Evolutionary conservation across 2,329 filamentous ascomycete genomes (phyloP), one percentile per base, ranked within the genome.

Genomic region (Pseudogymnoascus sp.): DNA sequence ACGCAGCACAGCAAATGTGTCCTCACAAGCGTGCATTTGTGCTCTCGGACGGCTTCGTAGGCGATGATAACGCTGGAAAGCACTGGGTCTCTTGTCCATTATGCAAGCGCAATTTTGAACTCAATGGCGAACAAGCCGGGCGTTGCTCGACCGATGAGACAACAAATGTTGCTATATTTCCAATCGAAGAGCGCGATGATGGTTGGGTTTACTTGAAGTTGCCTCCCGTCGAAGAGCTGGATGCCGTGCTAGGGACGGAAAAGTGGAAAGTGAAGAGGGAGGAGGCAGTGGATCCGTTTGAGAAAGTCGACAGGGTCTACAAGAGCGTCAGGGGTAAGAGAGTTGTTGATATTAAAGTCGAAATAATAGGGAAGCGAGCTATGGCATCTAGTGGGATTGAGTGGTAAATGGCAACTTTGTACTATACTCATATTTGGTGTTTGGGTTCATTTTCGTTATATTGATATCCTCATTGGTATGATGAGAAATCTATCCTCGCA

Each of bases 1-100:
- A 93, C 74, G 89, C 90, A 63, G 89, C 89, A 12, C 92, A 96
- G 77, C 91, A 96, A 72, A 96, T 96, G 92, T 96, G 92, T 73
- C 92, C 92, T 8, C 91, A 96, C 77, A 94, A 93, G 76, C 87
- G 91, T 9, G 87, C 91, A 0, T 96, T 96, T 70, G 88, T 92
- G n/a, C 84, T 96, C 27, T 89, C 88, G 0, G 92, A 96, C 72
- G 91, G 91, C 1, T 78, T 96, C 7, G 82, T 96, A 55, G 92
- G 92, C 41, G 69, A 76, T 64, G 73, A 76, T 55, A 68, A 74
- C 63, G 69, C 77, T 63, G 78, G 84, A 65, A 86, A 86, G 64
- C 86, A 92, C n/a, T 96, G 89, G 87, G 84, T 96, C 15, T 91
- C 87, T 0, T 96, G 91, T 71, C 92, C 92, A 0, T 86, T 88